phyloP scores from a whole-genome alignment of 2,329 filamentous ascomycete genomes.

The Hypomyces rosellus region DNA sequence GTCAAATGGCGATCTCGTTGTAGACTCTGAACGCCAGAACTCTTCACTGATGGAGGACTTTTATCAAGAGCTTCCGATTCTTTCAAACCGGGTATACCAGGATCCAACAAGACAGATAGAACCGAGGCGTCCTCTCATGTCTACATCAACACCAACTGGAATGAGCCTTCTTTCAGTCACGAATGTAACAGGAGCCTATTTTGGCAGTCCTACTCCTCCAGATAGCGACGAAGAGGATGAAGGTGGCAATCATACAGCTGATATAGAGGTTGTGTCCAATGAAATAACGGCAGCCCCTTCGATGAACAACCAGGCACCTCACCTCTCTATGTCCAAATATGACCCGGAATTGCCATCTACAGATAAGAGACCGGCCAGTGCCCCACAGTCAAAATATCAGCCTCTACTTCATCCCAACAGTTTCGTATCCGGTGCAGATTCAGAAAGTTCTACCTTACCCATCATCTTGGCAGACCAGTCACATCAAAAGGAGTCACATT shows the following conservation, averaged over 20 bases:
- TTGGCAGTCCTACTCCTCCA: slow-evolving; percentile 49
- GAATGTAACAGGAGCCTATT: slow-evolving; percentile 24
- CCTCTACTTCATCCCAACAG: no score
- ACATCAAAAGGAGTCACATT: slow-evolving; percentile 28
- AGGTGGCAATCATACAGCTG: slow-evolving; percentile 21
- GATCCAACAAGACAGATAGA: neutral
- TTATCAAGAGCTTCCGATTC: neutral
- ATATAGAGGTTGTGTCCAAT: neutral
- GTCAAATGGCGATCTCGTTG: neutral
- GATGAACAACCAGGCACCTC: no score
- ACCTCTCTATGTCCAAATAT: no score
- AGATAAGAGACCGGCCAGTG: no score
- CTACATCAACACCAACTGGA: slow-evolving; percentile 3
- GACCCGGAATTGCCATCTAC: no score
- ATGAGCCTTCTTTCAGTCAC: slow-evolving; percentile 32
- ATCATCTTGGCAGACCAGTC: slow-evolving; percentile 9
- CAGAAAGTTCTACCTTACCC: no score
- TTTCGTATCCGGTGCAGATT: no score
- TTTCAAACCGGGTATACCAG: neutral
- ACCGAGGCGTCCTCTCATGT: neutral
- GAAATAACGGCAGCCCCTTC: neutral
- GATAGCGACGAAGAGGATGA: slow-evolving; percentile 42
- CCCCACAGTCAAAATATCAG: no score
- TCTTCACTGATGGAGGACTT: neutral
- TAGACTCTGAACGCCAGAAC: neutral